Evolutionary conservation across 2,329 filamentous ascomycete species (phyloP), one percentile per base, ranked within the genome.

Genomic region (Fusarium brevicatenulatum): DNA sequence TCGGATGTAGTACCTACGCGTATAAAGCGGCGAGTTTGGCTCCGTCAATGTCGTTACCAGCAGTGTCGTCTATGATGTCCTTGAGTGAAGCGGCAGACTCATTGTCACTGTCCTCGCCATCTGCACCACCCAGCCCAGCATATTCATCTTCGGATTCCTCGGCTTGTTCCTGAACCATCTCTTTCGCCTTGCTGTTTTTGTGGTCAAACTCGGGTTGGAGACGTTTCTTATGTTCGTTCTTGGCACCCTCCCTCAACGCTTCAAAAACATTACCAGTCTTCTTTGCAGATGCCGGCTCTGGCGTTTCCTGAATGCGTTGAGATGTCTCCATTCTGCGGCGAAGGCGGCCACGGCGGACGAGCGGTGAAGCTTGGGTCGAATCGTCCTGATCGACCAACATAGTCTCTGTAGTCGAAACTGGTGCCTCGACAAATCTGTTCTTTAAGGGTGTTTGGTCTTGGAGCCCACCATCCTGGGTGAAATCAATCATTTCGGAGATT

Each of bases 71-170:
- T 78, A 99, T 97, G 90, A 99, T 97, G 71, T 94, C 91, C 75
- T 92, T 89, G 71, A 96, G 89, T 12, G 93, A 87, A 36, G 91
- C 91, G 64, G 93, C 90, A 40, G 82, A 83, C 39, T 92, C 92
- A 67, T 93, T 89, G 66, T 95, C 93, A 62, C 91, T 92, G 72
- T 95, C 94, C 74, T 98, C 95, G 68, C 95, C 95, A 81, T 95
- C 95, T 16, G 86, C 92, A 71, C 96, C 96, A 74, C 96, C 96
- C 15, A 99, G 86, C 9, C 96, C 96, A 43, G 95, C 95, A 80
- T 98, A 99, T 81, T 99, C 96, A 80, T 99, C 96, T 80, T 99
- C 97, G 0, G 96, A 99, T 83, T 99, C 96, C 77, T 97, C 94
- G 68, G 96, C 95, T 80, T 97, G 95, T 74, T 98, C 96, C 73